A percentile compares a stretch with the other conserved stretches of the same genome.
Evolutionary conservation across 2,329 filamentous ascomycete genomes (phyloP).

Genomic region (Elsinoe necatrix): DNA sequence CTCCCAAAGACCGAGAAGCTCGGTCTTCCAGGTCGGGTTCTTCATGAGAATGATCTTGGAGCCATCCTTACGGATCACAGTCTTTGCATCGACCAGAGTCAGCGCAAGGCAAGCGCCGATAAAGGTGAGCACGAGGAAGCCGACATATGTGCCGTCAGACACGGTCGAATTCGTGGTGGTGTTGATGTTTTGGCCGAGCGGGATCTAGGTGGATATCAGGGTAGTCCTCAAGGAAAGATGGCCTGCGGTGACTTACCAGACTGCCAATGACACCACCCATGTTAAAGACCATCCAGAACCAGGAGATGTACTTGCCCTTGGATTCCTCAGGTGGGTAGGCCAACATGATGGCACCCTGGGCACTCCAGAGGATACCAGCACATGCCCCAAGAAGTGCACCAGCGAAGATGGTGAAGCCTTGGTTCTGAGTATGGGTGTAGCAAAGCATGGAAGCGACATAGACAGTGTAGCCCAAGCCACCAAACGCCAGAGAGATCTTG

Average conservation of each 20-base stretch:
- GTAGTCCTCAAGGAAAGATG: neutral
- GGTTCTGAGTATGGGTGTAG: conserved; percentile 60
- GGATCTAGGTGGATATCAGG: conserved; percentile 42
- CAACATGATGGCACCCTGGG: conserved; percentile 82
- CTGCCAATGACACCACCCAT: conserved; percentile 80
- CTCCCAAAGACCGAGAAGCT: conserved; percentile 67
- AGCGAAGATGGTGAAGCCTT: conserved; percentile 66
- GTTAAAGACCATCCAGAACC: conserved; percentile 96
- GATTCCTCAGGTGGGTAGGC: conserved; percentile 71
- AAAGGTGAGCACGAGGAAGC: conserved; percentile 76
- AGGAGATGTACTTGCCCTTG: conserved; percentile 82
- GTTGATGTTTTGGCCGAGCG: conserved; percentile 64
- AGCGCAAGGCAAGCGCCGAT: conserved; percentile 62
- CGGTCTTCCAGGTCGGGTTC: conserved; percentile 76
- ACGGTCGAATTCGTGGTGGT: conserved; percentile 45
- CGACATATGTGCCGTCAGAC: conserved; percentile 75
- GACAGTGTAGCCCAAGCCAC: conserved; percentile 68
- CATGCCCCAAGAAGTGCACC: conserved; percentile 69
- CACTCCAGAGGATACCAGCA: conserved; percentile 73
- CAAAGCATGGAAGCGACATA: conserved; percentile 63
- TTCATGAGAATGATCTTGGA: conserved; percentile 79
- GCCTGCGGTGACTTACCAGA: conserved; percentile 39
- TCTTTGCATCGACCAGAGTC: conserved; percentile 60
- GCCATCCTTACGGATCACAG: conserved; percentile 67
- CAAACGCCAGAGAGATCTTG: conserved; percentile 58